Base-by-base conservation (phyloP, 805 yeast genomes). In the Nakazawaea pomicola region DNA sequence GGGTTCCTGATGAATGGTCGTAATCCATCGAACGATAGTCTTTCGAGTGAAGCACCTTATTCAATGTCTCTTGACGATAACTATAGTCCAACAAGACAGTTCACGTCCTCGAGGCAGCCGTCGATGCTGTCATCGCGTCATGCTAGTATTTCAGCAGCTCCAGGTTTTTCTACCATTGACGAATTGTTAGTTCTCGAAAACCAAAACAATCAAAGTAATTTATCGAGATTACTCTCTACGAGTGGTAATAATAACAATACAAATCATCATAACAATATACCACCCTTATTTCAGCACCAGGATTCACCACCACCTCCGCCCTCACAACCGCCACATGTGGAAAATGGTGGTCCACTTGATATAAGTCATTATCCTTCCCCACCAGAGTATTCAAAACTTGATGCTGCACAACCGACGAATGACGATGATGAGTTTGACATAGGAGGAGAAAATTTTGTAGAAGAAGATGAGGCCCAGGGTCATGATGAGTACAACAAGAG, bases 121-220 rank as follows among this genome's bases (percentile, higher is more conserved):
- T 27, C 29, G n/a, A 27, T 7, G 10, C 10, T 10, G 10, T 8
- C 10, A 23, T 23, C 25, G 25, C 25, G 25, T 8, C 7, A 23
- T 10, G 25, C 24, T 28, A 16, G 18, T 15, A 29, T 23, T 8
- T 23, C 36, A 4, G n/a, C 27, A 6, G 28, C 27, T 14, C 18
- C 32, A 19, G 33, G 40, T 6, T 17, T 27, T 17, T 18, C 34
- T 19, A 40, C 38, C 8, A 40, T 40, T 16, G 43, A 40, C 14
- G 43, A 40, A 25, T 29, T 40, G 14, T 34, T 40, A 15, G 35
- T 33, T 11, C 23, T 14, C 8, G 29, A 19, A 14, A 28, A 33
- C 9, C 10, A 16, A 21, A n/a, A n/a, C 6, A 31, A 18, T 11
- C 19, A 37, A 24, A 37, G 41, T 16, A 37, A 37, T 30, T 29